phyloP scores from a whole-genome alignment of 2,329 filamentous ascomycete species.

The Stagonosporopsis chrysanthemi region DNA sequence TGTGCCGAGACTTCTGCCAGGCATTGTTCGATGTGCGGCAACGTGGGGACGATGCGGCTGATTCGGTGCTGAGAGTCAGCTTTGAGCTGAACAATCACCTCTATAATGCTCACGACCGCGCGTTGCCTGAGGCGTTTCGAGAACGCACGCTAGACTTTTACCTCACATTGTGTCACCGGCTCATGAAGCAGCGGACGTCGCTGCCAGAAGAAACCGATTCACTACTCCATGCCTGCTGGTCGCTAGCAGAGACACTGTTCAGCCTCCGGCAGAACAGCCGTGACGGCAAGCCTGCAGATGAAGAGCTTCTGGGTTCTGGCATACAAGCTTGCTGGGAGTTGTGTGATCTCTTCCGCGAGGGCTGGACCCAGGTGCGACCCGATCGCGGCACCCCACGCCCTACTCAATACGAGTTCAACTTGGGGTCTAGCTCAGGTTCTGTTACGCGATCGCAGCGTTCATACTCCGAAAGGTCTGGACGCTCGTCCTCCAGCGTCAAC shows the following conservation, averaged over 20 bases:
- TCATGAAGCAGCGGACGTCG: constrained; percentile 93
- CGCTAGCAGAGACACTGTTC: constrained; percentile 90
- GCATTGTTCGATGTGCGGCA: constrained; percentile 85
- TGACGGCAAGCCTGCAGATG: constrained; percentile 76
- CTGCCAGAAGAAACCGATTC: constrained; percentile 83
- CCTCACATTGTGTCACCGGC: constrained; percentile 86
- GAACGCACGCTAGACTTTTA: constrained; percentile 95
- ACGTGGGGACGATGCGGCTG: constrained; percentile 77
- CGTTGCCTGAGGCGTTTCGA: constrained; percentile 82
- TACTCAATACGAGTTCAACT: constrained; percentile 73
- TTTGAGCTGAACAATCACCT: constrained; percentile 96
- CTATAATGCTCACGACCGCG: constrained; percentile 88
- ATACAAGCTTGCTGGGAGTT: constrained; percentile 95
- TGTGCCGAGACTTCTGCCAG: constrained; percentile 92
- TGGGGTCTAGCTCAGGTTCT: constrained; percentile 46
- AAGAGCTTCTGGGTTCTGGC: constrained; percentile 84
- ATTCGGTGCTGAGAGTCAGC: constrained; percentile 88
- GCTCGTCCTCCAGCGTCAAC: constrained; percentile 54
- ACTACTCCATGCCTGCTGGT: constrained; percentile 86
- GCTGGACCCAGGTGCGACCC: constrained; percentile 87
- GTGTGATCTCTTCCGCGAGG: constrained; percentile 90
- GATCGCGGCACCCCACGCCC: constrained; percentile 86
- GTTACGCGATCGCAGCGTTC: constrained; percentile 42
- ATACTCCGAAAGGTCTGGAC: constrained; percentile 45
- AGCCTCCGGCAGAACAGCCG: constrained; percentile 82